Evolutionary conservation across 805 yeast genomes (phyloP).

Genomic region (Suhomyces sp.): DNA sequence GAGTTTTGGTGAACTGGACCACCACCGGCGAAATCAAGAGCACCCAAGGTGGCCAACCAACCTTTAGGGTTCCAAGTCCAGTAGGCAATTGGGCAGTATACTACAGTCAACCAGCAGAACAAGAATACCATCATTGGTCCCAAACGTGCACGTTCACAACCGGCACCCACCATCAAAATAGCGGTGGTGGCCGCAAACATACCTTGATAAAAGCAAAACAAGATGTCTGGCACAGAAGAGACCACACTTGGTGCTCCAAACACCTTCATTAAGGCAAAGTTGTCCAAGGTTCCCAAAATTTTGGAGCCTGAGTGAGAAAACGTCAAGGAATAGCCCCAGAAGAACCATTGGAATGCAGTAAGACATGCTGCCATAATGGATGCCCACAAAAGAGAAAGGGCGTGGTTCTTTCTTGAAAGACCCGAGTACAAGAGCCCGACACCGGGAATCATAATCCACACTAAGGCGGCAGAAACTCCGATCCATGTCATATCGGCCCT

Average conservation of each 20-base stretch:
- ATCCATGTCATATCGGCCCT: conserved; percentile 84
- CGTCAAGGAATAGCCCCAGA: conserved; percentile 94
- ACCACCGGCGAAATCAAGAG: conserved; percentile 96
- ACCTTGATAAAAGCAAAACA: conserved; percentile 90
- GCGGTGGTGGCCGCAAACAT: conserved; percentile 96
- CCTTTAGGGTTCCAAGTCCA: conserved; percentile 98
- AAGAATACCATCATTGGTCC: conserved; percentile 96
- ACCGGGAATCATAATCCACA: conserved; percentile 97
- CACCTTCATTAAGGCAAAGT: conserved; percentile 77
- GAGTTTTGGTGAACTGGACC: conserved; percentile 96
- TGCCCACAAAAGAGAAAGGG: conserved; percentile 92
- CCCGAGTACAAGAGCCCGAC: conserved; percentile 93
- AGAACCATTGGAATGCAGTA: conserved; percentile 93
- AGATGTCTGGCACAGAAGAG: conserved; percentile 77
- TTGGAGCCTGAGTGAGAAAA: conserved; percentile 66
- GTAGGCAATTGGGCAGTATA: conserved; percentile 92
- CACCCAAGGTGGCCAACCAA: conserved; percentile 81
- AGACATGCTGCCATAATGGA: conserved; percentile 84
- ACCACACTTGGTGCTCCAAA: conserved; percentile 76
- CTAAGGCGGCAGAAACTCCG: conserved; percentile 71
- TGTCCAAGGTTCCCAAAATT: conserved; percentile 74
- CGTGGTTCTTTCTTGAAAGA: conserved; percentile 90
- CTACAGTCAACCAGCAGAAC: conserved; percentile 92
- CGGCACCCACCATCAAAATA: conserved; percentile 94
- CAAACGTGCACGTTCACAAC: conserved; percentile 93